Evolutionary conservation across 192 early-diverging fungal genomes (phyloP).

Genomic region (Backusella liffmaniae): DNA sequence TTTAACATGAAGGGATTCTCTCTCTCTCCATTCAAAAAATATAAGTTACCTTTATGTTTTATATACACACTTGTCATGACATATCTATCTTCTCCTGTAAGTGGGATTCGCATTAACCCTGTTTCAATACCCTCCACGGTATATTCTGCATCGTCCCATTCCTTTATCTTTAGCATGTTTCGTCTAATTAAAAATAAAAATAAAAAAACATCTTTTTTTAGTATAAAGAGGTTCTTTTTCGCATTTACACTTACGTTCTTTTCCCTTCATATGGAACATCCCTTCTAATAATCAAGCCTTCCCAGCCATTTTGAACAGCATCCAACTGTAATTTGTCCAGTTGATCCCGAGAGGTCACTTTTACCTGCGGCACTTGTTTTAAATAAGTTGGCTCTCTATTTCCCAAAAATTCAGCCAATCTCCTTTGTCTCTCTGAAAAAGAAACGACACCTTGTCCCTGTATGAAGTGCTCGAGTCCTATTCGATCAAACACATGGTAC

Average conservation of each 20-base stretch:
- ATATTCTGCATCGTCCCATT: conserved; percentile 55
- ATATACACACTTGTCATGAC: conserved; percentile 45
- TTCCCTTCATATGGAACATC: conserved; percentile 52
- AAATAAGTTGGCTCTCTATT: neutral
- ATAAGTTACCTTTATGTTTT: conserved; percentile 36
- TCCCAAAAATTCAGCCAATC: conserved; percentile 14
- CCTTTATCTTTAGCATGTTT: conserved; percentile 52
- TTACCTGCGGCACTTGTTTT: conserved; percentile 25
- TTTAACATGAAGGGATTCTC: neutral
- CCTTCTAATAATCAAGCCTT: conserved; percentile 51
- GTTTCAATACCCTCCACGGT: conserved; percentile 40
- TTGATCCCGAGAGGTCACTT: conserved; percentile 31
- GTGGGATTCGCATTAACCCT: conserved; percentile 42
- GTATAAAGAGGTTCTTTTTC: too few species aligned
- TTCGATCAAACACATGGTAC: conserved; percentile 51
- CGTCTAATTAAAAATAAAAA: neutral
- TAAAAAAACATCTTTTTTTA: too few species aligned
- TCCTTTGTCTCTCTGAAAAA: conserved; percentile 35
- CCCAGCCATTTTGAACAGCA: conserved; percentile 45
- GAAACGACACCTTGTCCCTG: conserved; percentile 14
- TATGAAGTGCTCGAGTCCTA: conserved; percentile 36
- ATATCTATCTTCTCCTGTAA: conserved; percentile 33
- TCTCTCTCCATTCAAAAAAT: neutral
- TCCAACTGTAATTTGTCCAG: conserved; percentile 28
- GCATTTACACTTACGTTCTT: conserved; percentile 36